phyloP scores from a whole-genome alignment of 805 yeast genomes.

The Barnettozyma sp. region DNA sequence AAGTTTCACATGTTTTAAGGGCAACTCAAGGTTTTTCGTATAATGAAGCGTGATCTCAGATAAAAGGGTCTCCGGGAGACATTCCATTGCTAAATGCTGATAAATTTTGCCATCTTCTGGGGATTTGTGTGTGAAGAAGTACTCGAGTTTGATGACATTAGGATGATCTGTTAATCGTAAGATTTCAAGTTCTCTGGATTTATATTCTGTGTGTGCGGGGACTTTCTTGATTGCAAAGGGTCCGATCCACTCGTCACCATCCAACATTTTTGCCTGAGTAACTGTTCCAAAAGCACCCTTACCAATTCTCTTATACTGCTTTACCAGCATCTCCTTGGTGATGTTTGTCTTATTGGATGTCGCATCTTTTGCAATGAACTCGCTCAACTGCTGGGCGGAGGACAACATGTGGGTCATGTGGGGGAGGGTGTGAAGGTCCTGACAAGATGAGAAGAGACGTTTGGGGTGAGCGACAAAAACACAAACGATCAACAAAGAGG shows the following conservation, averaged over 20 bases:
- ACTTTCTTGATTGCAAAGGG: constrained; percentile 82
- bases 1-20: constrained; percentile 67
- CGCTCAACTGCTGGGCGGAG: constrained; percentile 22
- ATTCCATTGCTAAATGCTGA: constrained; percentile 83
- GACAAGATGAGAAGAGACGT: no score
- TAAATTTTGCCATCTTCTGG: constrained; percentile 58
- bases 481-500: no score
- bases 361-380: constrained; percentile 53
- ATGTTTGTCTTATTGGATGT: constrained; percentile 50
- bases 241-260: constrained; percentile 52
- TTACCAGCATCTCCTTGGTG: constrained; percentile 56
- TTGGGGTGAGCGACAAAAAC: no score
- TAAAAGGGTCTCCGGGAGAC: constrained; percentile 75
- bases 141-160: constrained; percentile 62
- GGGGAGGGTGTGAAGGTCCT: no score
- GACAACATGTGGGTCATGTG: constrained; percentile 6
- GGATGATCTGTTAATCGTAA: constrained; percentile 74
- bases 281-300: constrained; percentile 88
- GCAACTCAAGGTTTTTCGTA: constrained; percentile 52
- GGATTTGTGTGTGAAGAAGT: constrained; percentile 62
- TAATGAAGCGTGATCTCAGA: constrained; percentile 66
- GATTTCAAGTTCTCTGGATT: constrained; percentile 73
- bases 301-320: constrained; percentile 69
- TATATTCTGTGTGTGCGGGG: constrained; percentile 83
- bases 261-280: constrained; percentile 56